Percentiles rank a stretch among this genome's conserved stretches.
phyloP scores from a whole-genome alignment of 108 stramenopile species.

The Heterococcus sp. region DNA sequence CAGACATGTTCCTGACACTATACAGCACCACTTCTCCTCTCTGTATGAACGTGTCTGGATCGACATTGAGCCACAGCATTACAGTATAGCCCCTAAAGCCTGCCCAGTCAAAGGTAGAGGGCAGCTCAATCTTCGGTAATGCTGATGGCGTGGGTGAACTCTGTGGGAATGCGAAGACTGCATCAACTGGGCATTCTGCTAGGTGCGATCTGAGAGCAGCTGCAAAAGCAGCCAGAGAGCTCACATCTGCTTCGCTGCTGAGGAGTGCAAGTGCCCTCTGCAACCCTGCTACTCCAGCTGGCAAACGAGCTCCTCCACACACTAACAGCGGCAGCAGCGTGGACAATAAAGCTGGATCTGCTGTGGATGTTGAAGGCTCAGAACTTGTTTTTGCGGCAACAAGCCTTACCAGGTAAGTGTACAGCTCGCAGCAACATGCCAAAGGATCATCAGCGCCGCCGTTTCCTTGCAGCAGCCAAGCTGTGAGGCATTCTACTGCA shows the following conservation, averaged over 20 bases:
- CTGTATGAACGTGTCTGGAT: not conserved
- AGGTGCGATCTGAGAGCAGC: constrained; percentile 20
- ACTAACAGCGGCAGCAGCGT: not conserved
- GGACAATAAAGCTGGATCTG: too few relatives aligned
- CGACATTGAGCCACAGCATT: constrained; percentile 27
- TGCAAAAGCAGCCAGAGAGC: not conserved
- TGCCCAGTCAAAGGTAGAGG: constrained; percentile 17
- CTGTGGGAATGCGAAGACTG: constrained; percentile 20
- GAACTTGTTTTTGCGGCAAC: too few relatives aligned
- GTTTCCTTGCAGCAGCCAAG: too few relatives aligned
- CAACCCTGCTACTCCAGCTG: not conserved
- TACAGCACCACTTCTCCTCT: constrained; percentile 5
- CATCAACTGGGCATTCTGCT: constrained; percentile 9
- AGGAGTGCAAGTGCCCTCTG: not conserved
- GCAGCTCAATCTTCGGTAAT: constrained; percentile 9
- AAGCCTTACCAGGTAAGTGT: too few relatives aligned
- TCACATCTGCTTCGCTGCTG: not conserved
- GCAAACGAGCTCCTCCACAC: not conserved
- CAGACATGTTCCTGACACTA: constrained; percentile 16
- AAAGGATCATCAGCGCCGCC: too few relatives aligned
- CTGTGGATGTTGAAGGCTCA: too few relatives aligned
- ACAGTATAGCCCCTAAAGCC: constrained; percentile 21
- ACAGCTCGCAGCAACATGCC: too few relatives aligned
- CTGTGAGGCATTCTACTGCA: too few relatives aligned
- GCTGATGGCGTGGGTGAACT: not conserved